These are phyloP conservation scores for Cryomyces minteri DNA, from an alignment of 495 filamentous ascomycete genomes.

Conservation along the genomic window DNA sequence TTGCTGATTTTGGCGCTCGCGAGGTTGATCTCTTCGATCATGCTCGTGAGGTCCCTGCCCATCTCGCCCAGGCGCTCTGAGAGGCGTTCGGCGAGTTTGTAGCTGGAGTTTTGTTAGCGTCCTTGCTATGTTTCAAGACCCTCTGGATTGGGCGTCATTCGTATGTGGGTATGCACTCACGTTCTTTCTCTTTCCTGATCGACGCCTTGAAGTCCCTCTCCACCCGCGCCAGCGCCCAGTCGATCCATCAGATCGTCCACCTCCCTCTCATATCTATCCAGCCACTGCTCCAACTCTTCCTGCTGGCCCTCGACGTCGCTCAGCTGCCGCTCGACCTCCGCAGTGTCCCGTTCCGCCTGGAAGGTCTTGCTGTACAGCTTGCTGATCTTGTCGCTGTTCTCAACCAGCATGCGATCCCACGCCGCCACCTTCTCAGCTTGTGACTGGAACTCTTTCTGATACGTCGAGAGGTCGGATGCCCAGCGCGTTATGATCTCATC, in stretches of 20 bases:
- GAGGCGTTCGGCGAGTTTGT: conserved; percentile 78
- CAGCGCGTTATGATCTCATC: conserved; percentile 98
- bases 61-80: conserved; percentile 75
- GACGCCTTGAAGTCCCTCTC: conserved; percentile 48
- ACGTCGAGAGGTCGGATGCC: conserved; percentile 86
- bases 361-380: conserved; percentile 73
- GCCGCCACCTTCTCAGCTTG: conserved; percentile 71
- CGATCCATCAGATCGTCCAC: conserved; percentile 75
- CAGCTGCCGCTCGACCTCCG: conserved; percentile 82
- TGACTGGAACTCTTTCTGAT: conserved; percentile 84
- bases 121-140: too few relatives aligned
- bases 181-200: conserved; percentile 91
- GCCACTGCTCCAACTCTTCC: conserved; percentile 62
- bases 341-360: conserved; percentile 76
- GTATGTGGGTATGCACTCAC: conserved; percentile 21
- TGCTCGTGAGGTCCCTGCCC: conserved; percentile 74
- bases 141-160: not conserved
- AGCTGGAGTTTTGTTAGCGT: conserved; percentile 22
- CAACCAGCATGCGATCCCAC: conserved; percentile 85
- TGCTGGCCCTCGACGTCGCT: conserved; percentile 77
- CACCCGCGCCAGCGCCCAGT: conserved; percentile 18
- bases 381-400: conserved; percentile 81
- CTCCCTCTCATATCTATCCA: conserved; percentile 79
- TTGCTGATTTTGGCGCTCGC: conserved; percentile 70
- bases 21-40: conserved; percentile 96